These are phyloP conservation scores for Pleurozium schreberi DNA, from an alignment of 225 moss, liverwort and hornwort species.

Conservation along the genomic window DNA sequence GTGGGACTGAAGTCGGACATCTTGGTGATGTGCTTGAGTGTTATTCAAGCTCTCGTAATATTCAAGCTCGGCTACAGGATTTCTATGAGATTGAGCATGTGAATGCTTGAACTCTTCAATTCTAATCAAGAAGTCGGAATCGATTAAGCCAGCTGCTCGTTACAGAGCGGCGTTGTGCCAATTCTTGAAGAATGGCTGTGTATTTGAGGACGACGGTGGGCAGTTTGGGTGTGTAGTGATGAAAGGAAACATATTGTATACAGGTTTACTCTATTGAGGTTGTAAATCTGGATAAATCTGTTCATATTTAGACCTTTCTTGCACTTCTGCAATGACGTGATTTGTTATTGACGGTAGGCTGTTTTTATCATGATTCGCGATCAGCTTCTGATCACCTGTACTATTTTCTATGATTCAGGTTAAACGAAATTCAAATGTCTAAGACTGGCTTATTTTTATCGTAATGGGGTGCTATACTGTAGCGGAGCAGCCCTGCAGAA, in stretches of 20 bases:
- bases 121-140: constrained; percentile 17
- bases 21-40: neutral
- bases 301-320: neutral
- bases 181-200: neutral
- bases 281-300: neutral
- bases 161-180: neutral
- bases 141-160: neutral
- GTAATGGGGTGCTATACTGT: neutral
- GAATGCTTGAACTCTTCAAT: constrained; percentile 26
- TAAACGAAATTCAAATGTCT: neutral
- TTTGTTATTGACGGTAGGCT: neutral
- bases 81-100: constrained; percentile 15
- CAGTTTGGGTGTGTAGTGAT: neutral
- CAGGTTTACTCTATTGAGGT: neutral
- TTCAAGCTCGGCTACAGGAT: neutral
- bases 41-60: neutral
- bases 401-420: neutral
- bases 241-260: neutral
- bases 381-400: neutral
- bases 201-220: neutral
- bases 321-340: neutral
- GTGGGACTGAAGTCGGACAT: neutral
- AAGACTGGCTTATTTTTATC: neutral
- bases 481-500: neutral
- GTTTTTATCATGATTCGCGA: neutral